Evolutionary conservation across 257 asterid genomes (phyloP).

Genomic region (Petunia axillaris): DNA sequence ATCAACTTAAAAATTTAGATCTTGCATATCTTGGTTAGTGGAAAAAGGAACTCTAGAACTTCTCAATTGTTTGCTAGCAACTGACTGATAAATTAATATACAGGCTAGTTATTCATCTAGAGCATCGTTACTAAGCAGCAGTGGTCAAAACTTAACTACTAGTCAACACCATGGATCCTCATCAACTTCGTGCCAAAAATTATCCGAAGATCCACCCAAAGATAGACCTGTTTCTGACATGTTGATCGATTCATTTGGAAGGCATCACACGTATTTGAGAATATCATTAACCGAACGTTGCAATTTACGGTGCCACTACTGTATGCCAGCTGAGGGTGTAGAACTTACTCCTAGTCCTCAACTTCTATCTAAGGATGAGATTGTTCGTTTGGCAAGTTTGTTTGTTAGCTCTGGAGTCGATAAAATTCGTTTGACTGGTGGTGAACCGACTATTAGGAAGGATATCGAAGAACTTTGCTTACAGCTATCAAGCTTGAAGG

Average conservation of each 20-base stretch:
- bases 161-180: constrained; percentile 37
- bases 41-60: background rate
- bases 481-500: constrained; percentile 64
- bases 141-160: constrained; percentile 30
- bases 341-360: constrained; percentile 76
- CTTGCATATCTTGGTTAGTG: background rate
- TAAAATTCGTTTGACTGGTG: constrained; percentile 94
- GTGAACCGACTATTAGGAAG: constrained; percentile 87
- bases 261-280: constrained; percentile 86
- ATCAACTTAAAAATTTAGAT: background rate
- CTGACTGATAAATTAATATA: constrained; percentile 28
- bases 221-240: constrained; percentile 56
- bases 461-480: constrained; percentile 87
- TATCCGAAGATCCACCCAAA: constrained; percentile 45
- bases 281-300: constrained; percentile 94
- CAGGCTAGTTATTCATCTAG: constrained; percentile 47
- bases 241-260: constrained; percentile 89
- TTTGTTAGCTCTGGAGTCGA: constrained; percentile 91
- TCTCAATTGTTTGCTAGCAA: background rate
- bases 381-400: constrained; percentile 70
- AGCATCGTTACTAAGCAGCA: constrained; percentile 36
- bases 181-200: constrained; percentile 54
- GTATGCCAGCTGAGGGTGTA: constrained; percentile 98
- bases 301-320: constrained; percentile 91
- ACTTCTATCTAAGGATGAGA: constrained; percentile 68